Conservation (phyloP, 2,329 filamentous ascomycete species). For the Cryphonectria nitschkei region DNA sequence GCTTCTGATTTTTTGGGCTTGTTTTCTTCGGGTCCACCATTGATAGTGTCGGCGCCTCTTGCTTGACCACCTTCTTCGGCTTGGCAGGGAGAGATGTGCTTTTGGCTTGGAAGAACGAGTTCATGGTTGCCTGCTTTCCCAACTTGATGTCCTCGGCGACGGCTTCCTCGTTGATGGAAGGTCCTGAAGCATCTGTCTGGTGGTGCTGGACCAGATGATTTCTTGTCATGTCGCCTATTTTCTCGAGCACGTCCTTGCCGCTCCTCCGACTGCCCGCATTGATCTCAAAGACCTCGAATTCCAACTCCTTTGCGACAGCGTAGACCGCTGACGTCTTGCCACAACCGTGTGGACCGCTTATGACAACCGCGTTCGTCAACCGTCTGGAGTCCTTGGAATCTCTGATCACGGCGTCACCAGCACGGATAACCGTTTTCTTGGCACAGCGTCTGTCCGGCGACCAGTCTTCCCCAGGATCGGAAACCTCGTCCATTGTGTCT, state of each 20-base stretch:
- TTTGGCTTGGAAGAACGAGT: constrained; percentile 74
- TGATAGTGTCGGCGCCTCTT: constrained; percentile 32
- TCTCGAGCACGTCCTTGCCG: constrained; percentile 88
- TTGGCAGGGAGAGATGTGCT: constrained; percentile 37
- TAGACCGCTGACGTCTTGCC: constrained; percentile 94
- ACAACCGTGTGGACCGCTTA: constrained; percentile 87
- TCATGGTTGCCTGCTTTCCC: constrained; percentile 78
- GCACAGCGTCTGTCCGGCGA: constrained; percentile 37
- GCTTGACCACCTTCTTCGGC: constrained; percentile 37
- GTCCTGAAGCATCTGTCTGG: constrained; percentile 39
- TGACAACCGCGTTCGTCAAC: constrained; percentile 75
- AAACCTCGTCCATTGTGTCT: constrained; percentile 69
- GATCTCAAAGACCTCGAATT: constrained; percentile 94
- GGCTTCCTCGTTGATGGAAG: constrained; percentile 46
- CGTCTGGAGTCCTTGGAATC: constrained; percentile 50
- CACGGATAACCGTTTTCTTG: constrained; percentile 60
- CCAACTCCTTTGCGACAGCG: constrained; percentile 88
- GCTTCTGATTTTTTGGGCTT: constrained; percentile 69
- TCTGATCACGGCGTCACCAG: constrained; percentile 41
- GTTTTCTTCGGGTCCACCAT: constrained; percentile 36
- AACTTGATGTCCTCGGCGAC: constrained; percentile 63
- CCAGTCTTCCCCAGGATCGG: constrained; percentile 59
- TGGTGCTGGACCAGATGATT: constrained; percentile 80
- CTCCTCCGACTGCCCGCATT: constrained; percentile 81
- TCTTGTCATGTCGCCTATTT: constrained; percentile 93